Evolutionary conservation across 2,329 filamentous ascomycete genomes (phyloP).

Genomic region (Xylariaceae sp.): DNA sequence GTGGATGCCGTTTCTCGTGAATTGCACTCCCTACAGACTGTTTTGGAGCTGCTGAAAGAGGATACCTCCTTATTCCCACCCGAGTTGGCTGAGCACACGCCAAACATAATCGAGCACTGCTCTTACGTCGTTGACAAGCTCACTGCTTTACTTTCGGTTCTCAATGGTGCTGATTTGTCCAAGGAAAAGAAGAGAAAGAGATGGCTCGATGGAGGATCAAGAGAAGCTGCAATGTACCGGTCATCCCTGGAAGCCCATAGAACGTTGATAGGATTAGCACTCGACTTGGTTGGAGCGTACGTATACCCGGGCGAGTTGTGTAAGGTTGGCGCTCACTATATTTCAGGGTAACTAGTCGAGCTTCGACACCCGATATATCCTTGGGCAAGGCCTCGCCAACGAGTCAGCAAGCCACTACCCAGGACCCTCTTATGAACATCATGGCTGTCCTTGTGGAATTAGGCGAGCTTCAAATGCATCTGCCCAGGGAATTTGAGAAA

Average conservation of each 20-base stretch:
- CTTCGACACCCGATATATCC: slow-evolving; percentile 18
- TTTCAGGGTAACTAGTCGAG: slow-evolving; percentile 26
- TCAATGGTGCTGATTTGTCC: slow-evolving; percentile 30
- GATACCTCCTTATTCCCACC: slow-evolving; percentile 36
- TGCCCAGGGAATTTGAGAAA: slow-evolving; percentile 50
- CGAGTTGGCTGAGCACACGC: slow-evolving; percentile 34
- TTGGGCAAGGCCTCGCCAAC: slow-evolving; percentile 21
- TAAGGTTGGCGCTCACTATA: slow-evolving; percentile 15
- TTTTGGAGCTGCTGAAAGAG: slow-evolving; percentile 37
- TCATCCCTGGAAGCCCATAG: slow-evolving; percentile 37
- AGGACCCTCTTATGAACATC: slow-evolving; percentile 29
- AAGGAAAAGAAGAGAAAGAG: slow-evolving; percentile 34
- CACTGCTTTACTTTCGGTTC: slow-evolving; percentile 30
- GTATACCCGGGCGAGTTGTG: slow-evolving; percentile 16
- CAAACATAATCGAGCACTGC: slow-evolving; percentile 34
- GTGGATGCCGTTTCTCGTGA: slow-evolving; percentile 38
- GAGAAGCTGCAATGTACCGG: slow-evolving; percentile 31
- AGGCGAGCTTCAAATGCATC: slow-evolving; percentile 28
- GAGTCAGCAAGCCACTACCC: slow-evolving; percentile 19
- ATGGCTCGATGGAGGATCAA: slow-evolving; percentile 34
- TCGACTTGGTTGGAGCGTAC: slow-evolving; percentile 39
- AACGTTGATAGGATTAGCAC: slow-evolving; percentile 35
- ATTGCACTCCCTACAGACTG: slow-evolving; percentile 38
- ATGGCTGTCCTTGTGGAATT: slow-evolving; percentile 34
- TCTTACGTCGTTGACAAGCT: slow-evolving; percentile 35